Conservation (phyloP, 768 basidiomycete species). For the Pholiota molesta region DNA sequence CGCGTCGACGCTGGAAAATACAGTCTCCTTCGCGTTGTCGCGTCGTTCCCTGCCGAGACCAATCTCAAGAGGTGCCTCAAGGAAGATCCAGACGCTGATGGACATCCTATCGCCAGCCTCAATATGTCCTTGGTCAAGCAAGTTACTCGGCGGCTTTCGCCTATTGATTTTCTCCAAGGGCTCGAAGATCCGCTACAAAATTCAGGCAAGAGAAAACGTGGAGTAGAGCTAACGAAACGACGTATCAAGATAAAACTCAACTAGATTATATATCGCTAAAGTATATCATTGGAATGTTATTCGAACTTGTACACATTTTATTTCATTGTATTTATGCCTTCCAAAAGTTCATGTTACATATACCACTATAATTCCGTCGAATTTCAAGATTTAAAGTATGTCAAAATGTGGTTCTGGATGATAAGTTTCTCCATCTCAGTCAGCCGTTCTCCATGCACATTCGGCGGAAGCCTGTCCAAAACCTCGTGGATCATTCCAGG, state of each 20-base stretch:
- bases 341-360: neutral
- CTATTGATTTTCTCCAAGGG: slow-evolving; percentile 36
- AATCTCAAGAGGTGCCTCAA: slow-evolving; percentile 39
- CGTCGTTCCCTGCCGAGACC: slow-evolving; percentile 43
- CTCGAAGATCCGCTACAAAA: slow-evolving; percentile 30
- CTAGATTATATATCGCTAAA: slow-evolving; percentile 1
- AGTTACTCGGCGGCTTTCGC: slow-evolving; percentile 38
- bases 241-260: slow-evolving; percentile 21
- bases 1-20: slow-evolving; percentile 40
- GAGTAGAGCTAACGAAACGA: slow-evolving; percentile 11
- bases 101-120: slow-evolving; percentile 44
- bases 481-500: neutral
- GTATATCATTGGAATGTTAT: neutral
- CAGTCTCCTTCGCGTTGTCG: slow-evolving; percentile 43
- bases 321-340: too few relatives aligned
- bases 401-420: neutral
- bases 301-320: neutral
- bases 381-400: neutral
- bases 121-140: slow-evolving; percentile 43
- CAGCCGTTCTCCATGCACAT: neutral
- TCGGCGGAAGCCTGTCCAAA: slow-evolving; percentile 1
- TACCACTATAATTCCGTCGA: neutral
- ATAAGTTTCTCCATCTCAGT: slow-evolving; percentile 1
- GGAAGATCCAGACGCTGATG: slow-evolving; percentile 40
- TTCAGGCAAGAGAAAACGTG: slow-evolving; percentile 26